These are phyloP conservation scores for Stellera chamaejasme DNA, from an alignment of 345 rosid genomes.

Conservation along the genomic window DNA sequence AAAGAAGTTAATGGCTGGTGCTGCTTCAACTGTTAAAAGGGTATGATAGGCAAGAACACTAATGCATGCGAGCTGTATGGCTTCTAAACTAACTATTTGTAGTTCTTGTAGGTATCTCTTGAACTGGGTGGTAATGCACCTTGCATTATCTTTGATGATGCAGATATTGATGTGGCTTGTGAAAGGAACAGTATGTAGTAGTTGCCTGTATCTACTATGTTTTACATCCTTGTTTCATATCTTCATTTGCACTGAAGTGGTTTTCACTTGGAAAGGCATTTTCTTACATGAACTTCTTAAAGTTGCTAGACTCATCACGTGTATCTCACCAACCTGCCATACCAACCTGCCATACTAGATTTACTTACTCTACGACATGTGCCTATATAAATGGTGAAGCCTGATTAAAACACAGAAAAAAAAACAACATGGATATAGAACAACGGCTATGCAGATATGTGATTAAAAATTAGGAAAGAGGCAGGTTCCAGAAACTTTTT, in stretches of 20 bases:
- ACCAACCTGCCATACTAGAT: too few species aligned
- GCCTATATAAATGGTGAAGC: too few species aligned
- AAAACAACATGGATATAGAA: too few species aligned
- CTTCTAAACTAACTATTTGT: slow-evolving; percentile 2
- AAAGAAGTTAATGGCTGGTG: slow-evolving; percentile 94
- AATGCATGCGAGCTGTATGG: neutral
- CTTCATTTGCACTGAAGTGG: neutral
- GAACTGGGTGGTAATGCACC: slow-evolving; percentile 99
- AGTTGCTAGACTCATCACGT: too few species aligned
- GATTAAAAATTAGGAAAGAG: too few species aligned
- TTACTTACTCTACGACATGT: too few species aligned
- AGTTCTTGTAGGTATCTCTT: slow-evolving; percentile 52
- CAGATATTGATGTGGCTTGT: slow-evolving; percentile 85
- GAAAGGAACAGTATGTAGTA: slow-evolving; percentile 83
- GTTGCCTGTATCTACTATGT: neutral
- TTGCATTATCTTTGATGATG: slow-evolving; percentile 94
- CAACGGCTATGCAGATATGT: too few species aligned
- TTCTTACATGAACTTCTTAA: too few species aligned
- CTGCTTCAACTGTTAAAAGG: slow-evolving; percentile 91
- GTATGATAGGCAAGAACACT: slow-evolving; percentile 26
- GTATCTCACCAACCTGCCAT: too few species aligned
- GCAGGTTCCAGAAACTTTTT: too few species aligned
- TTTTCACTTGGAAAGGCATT: neutral
- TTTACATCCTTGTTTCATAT: neutral
- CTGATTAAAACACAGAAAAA: too few species aligned